phyloP scores from a whole-genome alignment of 495 filamentous ascomycete species.

The Aspergillus coremiiformis region DNA sequence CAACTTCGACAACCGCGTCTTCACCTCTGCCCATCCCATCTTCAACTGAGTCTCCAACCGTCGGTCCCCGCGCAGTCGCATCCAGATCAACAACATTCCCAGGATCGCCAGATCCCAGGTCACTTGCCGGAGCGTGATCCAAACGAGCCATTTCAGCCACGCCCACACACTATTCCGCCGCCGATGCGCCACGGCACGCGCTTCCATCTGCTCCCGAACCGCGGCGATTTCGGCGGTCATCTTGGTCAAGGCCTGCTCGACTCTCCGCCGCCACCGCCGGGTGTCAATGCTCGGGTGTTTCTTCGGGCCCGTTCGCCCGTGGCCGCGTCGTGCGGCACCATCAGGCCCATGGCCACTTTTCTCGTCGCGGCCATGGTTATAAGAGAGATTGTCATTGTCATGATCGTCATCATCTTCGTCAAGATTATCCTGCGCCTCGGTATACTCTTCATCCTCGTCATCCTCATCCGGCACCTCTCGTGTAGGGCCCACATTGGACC shows the following conservation, averaged over 20 bases:
- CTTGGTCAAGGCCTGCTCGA: constrained; percentile 81
- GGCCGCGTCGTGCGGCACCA: constrained; percentile 3
- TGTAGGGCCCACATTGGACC: constrained; percentile 27
- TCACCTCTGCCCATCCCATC: constrained; percentile 52
- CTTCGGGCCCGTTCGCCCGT: neutral
- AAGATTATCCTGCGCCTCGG: constrained; percentile 33
- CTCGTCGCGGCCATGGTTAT: constrained; percentile 6
- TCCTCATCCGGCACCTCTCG: constrained; percentile 18
- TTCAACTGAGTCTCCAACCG: constrained; percentile 71
- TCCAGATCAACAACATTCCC: constrained; percentile 65
- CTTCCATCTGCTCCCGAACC: constrained; percentile 84
- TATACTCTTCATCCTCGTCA: constrained; percentile 44
- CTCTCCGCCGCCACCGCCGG: constrained; percentile 65
- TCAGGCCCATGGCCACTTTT: constrained; percentile 6
- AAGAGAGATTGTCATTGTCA: constrained; percentile 19
- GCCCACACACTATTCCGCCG: constrained; percentile 50
- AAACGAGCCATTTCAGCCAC: constrained; percentile 69
- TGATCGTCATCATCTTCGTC: constrained; percentile 31
- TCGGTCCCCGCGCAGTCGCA: constrained; percentile 67
- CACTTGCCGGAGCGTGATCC: constrained; percentile 64
- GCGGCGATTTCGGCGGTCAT: constrained; percentile 91
- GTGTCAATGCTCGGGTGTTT: constrained; percentile 20
- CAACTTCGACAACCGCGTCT: constrained; percentile 51
- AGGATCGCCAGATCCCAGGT: constrained; percentile 64
- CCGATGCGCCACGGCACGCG: constrained; percentile 31